Evolutionary conservation across 2,329 filamentous ascomycete genomes (phyloP).

Genomic region (Lasiodiplodia sp.): DNA sequence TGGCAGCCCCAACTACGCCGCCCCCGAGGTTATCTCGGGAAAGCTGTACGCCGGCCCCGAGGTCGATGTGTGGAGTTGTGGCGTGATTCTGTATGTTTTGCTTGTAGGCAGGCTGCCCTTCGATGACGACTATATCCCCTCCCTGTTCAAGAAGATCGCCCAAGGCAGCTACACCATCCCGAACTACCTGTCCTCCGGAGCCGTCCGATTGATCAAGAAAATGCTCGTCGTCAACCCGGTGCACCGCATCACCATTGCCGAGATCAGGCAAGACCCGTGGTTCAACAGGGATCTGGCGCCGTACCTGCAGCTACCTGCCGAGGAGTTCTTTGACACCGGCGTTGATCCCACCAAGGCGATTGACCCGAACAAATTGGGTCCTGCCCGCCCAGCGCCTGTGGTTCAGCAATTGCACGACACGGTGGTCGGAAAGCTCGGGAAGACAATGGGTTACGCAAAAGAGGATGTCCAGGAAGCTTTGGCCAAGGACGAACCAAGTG

Average conservation of each 20-base stretch:
- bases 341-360: conserved; percentile 93
- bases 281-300: conserved; percentile 85
- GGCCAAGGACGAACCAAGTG: conserved; percentile 89
- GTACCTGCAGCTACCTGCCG: conserved; percentile 85
- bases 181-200: conserved; percentile 86
- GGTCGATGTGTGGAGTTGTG: conserved; percentile 98
- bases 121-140: conserved; percentile 97
- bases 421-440: conserved; percentile 93
- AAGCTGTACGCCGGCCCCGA: conserved; percentile 97
- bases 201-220: conserved; percentile 81
- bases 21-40: conserved; percentile 95
- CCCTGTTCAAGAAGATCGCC: conserved; percentile 96
- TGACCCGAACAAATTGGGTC: conserved; percentile 79
- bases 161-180: conserved; percentile 93
- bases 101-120: conserved; percentile 80
- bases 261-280: conserved; percentile 94
- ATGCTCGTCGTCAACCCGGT: conserved; percentile 97
- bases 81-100: conserved; percentile 78
- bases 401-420: conserved; percentile 91
- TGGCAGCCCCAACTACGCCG: conserved; percentile 97
- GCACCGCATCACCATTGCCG: conserved; percentile 89
- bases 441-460: conserved; percentile 97
- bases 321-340: conserved; percentile 94
- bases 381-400: conserved; percentile 72
- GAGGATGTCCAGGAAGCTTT: conserved; percentile 95